These are phyloP conservation scores for Leucogyrophana mollusca DNA, from an alignment of 768 basidiomycete genomes.

Conservation along the genomic window DNA sequence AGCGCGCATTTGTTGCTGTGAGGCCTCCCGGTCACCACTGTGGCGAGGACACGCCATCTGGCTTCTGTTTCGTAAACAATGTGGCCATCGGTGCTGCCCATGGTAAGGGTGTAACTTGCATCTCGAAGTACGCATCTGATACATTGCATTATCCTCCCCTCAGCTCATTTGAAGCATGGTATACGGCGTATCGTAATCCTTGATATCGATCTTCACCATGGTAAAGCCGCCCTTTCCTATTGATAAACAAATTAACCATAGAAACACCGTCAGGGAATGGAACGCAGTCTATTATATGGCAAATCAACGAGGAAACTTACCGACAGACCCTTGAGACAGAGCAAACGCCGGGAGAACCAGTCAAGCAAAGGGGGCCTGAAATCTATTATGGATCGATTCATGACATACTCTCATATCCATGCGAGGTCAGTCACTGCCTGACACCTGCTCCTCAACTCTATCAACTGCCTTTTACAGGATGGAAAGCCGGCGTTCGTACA, in stretches of 20 bases:
- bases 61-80: slow-evolving; percentile 97
- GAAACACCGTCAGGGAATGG: slow-evolving; percentile 74
- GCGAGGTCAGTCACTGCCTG: slow-evolving; percentile 58
- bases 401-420: slow-evolving; percentile 89
- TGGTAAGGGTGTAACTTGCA: slow-evolving; percentile 65
- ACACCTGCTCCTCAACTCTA: neutral
- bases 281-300: slow-evolving; percentile 89
- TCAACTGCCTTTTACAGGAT: slow-evolving; percentile 49
- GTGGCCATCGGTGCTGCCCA: slow-evolving; percentile 89
- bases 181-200: slow-evolving; percentile 81
- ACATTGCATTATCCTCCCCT: neutral
- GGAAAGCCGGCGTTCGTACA: slow-evolving; percentile 77
- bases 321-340: slow-evolving; percentile 61
- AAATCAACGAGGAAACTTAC: slow-evolving; percentile 87
- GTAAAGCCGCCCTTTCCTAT: slow-evolving; percentile 10
- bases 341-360: slow-evolving; percentile 28
- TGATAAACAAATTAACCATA: too few relatives aligned
- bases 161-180: slow-evolving; percentile 82
- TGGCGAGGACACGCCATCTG: slow-evolving; percentile 84
- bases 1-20: slow-evolving; percentile 76
- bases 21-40: slow-evolving; percentile 96
- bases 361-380: slow-evolving; percentile 47
- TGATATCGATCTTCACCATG: slow-evolving; percentile 63
- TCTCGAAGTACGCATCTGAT: too few relatives aligned
- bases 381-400: slow-evolving; percentile 93